These are phyloP conservation scores for Fraxinus floribunda DNA, from an alignment of 305 asterid genomes.

Conservation along the genomic window DNA sequence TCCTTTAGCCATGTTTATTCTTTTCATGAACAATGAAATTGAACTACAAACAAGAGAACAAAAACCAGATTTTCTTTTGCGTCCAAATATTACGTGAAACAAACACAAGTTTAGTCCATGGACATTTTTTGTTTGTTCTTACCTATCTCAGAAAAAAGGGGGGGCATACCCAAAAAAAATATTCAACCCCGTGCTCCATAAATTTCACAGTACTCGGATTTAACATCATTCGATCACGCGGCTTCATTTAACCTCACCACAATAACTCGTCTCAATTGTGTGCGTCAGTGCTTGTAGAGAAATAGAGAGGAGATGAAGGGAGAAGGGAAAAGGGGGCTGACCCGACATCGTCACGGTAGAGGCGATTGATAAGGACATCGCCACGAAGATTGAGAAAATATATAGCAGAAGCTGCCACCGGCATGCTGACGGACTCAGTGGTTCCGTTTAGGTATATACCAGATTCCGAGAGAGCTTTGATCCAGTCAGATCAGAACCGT, in stretches of 20 bases:
- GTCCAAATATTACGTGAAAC: not conserved
- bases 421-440: slow-evolving; percentile 57
- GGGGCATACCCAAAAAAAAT: not conserved
- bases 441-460: slow-evolving; percentile 25
- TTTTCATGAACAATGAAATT: not conserved
- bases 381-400: slow-evolving; percentile 97
- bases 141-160: not conserved
- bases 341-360: slow-evolving; percentile 99
- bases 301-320: not conserved
- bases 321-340: slow-evolving; percentile 23
- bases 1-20: not conserved
- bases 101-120: not conserved
- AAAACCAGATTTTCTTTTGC: not conserved
- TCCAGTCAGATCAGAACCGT: not conserved
- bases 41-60: not conserved
- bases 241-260: not conserved
- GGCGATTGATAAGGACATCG: slow-evolving; percentile 97
- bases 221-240: not conserved
- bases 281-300: not conserved
- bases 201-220: not conserved
- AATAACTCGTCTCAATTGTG: not conserved
- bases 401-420: slow-evolving; percentile 95
- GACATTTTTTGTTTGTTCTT: not conserved
- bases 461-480: not conserved
- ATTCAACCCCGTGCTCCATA: not conserved